Base-by-base conservation (phyloP, 1,284 basidiomycete genomes). In the Coniferiporia sulphurascens region DNA sequence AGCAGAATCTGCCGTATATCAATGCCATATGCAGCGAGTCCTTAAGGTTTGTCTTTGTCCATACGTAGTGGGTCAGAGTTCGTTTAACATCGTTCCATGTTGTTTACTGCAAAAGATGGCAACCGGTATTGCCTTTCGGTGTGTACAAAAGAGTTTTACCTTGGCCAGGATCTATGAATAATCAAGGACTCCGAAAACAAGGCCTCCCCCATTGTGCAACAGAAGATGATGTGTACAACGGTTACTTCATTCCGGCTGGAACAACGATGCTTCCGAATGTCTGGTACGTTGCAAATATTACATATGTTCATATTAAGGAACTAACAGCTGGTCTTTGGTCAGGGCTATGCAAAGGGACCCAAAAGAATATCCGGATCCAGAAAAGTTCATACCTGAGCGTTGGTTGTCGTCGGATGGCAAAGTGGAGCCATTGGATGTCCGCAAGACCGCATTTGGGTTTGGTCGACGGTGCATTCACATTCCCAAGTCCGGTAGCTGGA, bases 341-440 rank as follows among this genome's bases (percentile, higher is more conserved):
- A 69, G 68, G 68, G 65, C 65, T 4, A 66, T 71, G 46, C 44
- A 65, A 32, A 64, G 66, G 41, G 61, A 69, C 55, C 62, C 65
- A 6, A 53, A 52, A 13, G 53, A 60, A 22, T 71, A 66, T 52
- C 57, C 65, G 9, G 62, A 68, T 17, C 65, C 69, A 17, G 61
- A 63, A 17, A 52, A 35, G 27, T 71, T 70, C 61, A 64, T 60
- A 9, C 68, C 68, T 17, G 68, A 69, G 27, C 60, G 67, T 0
- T 67, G 65, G 58, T 35, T 69, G 10, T n/a, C 36, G 10, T 10
- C 13, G 21, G 52, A 57, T 35, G 48, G 22, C 10, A 32, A 44
- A 7, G 49, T 17, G 12, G 21, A 7, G 2, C 58, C 58, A 19
- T 19, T 55, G n/a, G 46, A 49, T 21, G 46, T 44, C 9, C 48